phyloP scores from a whole-genome alignment of 2,329 filamentous ascomycete genomes.

The Xylariaceae sp. region DNA sequence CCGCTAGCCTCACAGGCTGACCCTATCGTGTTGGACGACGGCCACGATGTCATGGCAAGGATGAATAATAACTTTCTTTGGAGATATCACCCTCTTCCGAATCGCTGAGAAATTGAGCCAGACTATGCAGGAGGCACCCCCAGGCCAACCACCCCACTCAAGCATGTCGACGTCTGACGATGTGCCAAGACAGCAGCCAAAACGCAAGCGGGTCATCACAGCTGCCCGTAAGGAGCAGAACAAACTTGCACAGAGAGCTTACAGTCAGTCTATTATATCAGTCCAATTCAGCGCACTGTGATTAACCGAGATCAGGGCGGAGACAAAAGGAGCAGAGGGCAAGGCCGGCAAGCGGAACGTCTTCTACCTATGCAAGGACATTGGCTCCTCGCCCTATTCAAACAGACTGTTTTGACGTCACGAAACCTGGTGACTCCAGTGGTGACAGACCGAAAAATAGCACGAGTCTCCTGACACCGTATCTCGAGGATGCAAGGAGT shows the following conservation, averaged over 20 bases:
- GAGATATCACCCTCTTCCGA: no score
- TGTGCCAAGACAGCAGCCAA: no score
- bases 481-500: no score
- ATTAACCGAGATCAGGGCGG: constrained; percentile 10
- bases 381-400: constrained; percentile 10
- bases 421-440: no score
- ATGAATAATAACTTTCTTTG: no score
- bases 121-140: no score
- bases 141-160: no score
- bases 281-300: background rate
- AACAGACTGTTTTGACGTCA: background rate
- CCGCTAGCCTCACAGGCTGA: constrained; percentile 7
- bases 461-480: no score
- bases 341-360: constrained; percentile 2
- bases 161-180: no score
- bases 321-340: constrained; percentile 14
- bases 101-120: no score
- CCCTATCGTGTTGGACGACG: background rate
- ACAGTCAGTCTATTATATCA: constrained; percentile 23
- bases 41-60: no score
- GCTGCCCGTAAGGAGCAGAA: constrained; percentile 34
- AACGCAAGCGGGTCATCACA: constrained; percentile 29
- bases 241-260: constrained; percentile 29
- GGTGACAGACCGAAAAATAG: no score
- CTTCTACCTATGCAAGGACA: background rate